Evolutionary conservation across 768 basidiomycete species (phyloP), one percentile per base, ranked within the genome.

Genomic region (Pleurotus cornucopiae): DNA sequence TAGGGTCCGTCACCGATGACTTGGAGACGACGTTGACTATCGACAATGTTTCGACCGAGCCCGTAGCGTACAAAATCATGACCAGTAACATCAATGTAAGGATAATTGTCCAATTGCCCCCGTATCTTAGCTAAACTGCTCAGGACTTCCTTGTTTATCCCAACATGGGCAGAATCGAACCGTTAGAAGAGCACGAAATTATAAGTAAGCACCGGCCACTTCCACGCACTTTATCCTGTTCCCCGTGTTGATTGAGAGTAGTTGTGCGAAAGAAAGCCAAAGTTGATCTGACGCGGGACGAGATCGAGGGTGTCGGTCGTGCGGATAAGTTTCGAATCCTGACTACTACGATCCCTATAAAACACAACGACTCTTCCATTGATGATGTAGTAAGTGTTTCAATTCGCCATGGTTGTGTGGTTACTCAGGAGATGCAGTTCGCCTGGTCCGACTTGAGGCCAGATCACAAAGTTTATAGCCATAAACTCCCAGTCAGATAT

Each of bases 161-260:
- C n/a, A 52, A 52, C 51, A 52, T 52, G 51, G 51, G 51, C 14
- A 41, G 39, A 21, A 40, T 52, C 18, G 51, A 52, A 14, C 20
- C 51, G 9, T 41, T 52, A 23, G 51, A 52, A 23, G 51, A 52
- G 23, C 23, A 39, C 37, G 37, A 39, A 40, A 23, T 52, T 9
- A 26, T 11, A 20, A 52, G 51, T 52, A 52, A 14, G 51, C 7
- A 12, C 6, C 20, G 2, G 11, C n/a, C n/a, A 40, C 37, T 12
- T 14, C 21, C 23, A 25, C 12, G 30, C 11, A 9, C 7, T 34
- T 34, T 37, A 41, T 16, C 4, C 20, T 14, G 16, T 11, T 26
- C 25, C n/a, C n/a, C 48, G 13, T 9, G 7, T 34, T 34, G 30
- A 34, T 34, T 34, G 11, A 30, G 30, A 34, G 6, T n/a, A 52